phyloP scores from a whole-genome alignment of 2,329 filamentous ascomycete genomes.

The Talaromyces piceae region DNA sequence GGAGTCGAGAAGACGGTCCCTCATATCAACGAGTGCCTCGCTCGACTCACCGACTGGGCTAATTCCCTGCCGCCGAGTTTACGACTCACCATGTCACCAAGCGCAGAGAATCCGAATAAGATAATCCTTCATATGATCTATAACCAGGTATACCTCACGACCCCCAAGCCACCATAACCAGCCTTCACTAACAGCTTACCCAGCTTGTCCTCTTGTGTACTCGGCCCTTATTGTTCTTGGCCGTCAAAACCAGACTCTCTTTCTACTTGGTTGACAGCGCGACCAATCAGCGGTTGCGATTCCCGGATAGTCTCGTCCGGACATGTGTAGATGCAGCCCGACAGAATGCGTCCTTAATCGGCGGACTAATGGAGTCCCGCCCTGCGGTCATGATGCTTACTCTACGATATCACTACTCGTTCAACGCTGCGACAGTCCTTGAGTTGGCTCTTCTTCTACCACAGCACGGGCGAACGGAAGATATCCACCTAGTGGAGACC shows the following conservation, averaged over 20 bases:
- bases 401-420: conserved; percentile 35
- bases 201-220: conserved; percentile 45
- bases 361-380: conserved; percentile 39
- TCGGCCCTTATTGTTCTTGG: conserved; percentile 43
- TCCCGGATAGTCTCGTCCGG: conserved; percentile 8
- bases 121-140: conserved; percentile 44
- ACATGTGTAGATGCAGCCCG: conserved; percentile 40
- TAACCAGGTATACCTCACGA: conserved; percentile 33
- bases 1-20: conserved; percentile 19
- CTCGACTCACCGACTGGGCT: conserved; percentile 39
- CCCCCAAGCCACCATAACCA: neutral
- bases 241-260: conserved; percentile 42
- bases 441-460: conserved; percentile 25
- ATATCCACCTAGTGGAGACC: conserved; percentile 3
- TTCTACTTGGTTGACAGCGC: conserved; percentile 31
- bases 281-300: conserved; percentile 25
- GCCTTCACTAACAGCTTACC: neutral
- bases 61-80: conserved; percentile 32
- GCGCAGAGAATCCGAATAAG: conserved; percentile 11
- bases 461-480: conserved; percentile 1
- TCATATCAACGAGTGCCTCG: conserved; percentile 35
- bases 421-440: conserved; percentile 45
- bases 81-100: conserved; percentile 23
- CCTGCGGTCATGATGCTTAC: conserved; percentile 27
- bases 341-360: conserved; percentile 40